These are phyloP conservation scores for Eucalyptus regnans DNA, from an alignment of 345 rosid species.

Conservation along the genomic window DNA sequence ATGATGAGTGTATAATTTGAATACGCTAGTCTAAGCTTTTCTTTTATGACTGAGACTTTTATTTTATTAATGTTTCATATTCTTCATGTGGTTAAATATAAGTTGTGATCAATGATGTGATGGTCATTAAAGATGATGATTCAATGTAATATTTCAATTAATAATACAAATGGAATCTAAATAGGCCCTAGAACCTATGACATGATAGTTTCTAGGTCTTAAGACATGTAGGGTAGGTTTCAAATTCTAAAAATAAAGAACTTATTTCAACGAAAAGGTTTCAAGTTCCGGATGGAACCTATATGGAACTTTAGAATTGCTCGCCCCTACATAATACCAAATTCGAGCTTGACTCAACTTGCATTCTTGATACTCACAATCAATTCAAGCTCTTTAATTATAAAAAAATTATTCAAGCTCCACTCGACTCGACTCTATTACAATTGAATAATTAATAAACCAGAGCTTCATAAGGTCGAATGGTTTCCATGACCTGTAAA, in stretches of 20 bases:
- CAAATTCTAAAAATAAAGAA: rapidly evolving
- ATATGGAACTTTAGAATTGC: rapidly evolving
- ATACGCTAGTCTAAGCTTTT: too few species aligned
- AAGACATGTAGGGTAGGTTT: rapidly evolving
- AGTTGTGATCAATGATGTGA: too few species aligned
- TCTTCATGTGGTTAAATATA: rapidly evolving
- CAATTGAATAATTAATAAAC: neutral
- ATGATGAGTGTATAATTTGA: too few species aligned
- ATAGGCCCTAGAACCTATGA: rapidly evolving
- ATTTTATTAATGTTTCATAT: rapidly evolving
- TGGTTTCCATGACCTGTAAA: neutral
- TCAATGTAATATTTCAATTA: too few species aligned
- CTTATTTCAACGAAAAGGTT: rapidly evolving
- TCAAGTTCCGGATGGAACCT: rapidly evolving
- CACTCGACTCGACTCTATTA: neutral
- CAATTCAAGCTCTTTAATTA: neutral
- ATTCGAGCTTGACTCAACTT: neutral
- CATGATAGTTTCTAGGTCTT: rapidly evolving
- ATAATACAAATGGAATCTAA: rapidly evolving
- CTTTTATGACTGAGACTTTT: rapidly evolving
- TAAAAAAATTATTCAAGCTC: neutral
- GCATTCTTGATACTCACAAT: rapidly evolving
- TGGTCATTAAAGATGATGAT: too few species aligned
- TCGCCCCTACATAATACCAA: neutral
- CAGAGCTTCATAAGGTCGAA: neutral